Percentiles rank a stretch among this genome's conserved stretches.
Evolutionary conservation across 1,139 yeast genomes (phyloP).

Genomic region (Geotrichum fermentans): DNA sequence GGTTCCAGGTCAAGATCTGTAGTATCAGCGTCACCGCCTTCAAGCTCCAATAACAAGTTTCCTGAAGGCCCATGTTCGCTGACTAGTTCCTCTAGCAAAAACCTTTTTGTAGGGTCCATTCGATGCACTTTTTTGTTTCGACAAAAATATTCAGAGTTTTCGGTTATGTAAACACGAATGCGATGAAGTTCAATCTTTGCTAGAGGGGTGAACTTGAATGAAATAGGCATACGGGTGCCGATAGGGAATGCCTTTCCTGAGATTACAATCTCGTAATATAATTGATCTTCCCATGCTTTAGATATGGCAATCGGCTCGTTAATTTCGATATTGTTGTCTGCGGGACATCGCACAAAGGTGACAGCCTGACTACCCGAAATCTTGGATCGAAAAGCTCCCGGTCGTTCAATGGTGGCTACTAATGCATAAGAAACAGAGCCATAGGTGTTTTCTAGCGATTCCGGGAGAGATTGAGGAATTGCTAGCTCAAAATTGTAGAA

Average conservation of each 20-base stretch:
- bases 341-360: constrained; percentile 65
- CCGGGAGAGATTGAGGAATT: constrained; percentile 77
- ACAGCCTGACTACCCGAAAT: constrained; percentile 61
- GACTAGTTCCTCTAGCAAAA: constrained; percentile 70
- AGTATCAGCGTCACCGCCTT: constrained; percentile 35
- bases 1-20: constrained; percentile 79
- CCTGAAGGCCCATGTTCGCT: constrained; percentile 49
- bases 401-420: constrained; percentile 64
- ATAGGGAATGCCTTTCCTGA: constrained; percentile 79
- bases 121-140: constrained; percentile 81
- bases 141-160: constrained; percentile 85
- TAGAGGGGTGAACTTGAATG: constrained; percentile 76
- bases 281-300: constrained; percentile 89
- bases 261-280: constrained; percentile 81
- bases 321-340: constrained; percentile 75
- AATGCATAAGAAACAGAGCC: constrained; percentile 70
- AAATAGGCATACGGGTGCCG: constrained; percentile 77
- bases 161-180: constrained; percentile 77
- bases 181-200: constrained; percentile 86
- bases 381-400: constrained; percentile 81
- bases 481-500: constrained; percentile 89
- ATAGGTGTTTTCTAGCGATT: constrained; percentile 69
- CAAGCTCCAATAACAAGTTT: constrained; percentile 40
- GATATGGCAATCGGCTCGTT: constrained; percentile 89
- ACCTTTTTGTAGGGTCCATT: constrained; percentile 82